Conservation (phyloP, 2,329 filamentous ascomycete genomes). For the Neopestalotiopsis rosae region DNA sequence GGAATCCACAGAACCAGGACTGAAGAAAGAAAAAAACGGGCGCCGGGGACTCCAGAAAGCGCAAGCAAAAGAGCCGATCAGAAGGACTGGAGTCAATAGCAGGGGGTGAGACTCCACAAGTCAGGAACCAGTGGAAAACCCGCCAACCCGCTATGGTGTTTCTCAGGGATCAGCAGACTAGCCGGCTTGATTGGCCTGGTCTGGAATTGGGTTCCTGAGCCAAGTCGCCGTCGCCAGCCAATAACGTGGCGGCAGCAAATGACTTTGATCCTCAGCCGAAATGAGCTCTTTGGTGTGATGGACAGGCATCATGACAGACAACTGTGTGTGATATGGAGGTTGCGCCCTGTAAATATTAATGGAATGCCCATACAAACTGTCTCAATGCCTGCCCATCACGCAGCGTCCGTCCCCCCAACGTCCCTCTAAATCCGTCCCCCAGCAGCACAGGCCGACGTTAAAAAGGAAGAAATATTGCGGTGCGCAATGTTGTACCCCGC, state of each 20-base stretch:
- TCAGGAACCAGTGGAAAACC: background rate
- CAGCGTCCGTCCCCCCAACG: background rate
- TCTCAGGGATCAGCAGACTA: constrained; percentile 3
- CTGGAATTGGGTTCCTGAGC: constrained; percentile 15
- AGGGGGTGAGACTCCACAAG: constrained; percentile 6
- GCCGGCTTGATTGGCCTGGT: constrained; percentile 3
- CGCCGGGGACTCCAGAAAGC: background rate
- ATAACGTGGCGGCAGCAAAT: constrained; percentile 9
- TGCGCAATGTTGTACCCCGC: background rate
- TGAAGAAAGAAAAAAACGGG: background rate
- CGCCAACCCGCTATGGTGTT: background rate
- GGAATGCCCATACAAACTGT: background rate
- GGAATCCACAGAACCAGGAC: background rate
- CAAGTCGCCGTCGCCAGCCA: constrained; percentile 2
- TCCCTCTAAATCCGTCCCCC: too few relatives aligned
- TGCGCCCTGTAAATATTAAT: background rate
- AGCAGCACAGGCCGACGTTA: background rate
- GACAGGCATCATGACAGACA: background rate
- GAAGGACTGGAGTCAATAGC: constrained; percentile 2
- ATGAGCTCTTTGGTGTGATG: constrained; percentile 6
- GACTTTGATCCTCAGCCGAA: constrained; percentile 12
- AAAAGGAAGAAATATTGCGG: background rate
- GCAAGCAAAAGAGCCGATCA: background rate
- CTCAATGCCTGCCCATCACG: background rate
- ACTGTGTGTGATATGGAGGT: too few relatives aligned